Conservation (phyloP, 140 eudicot genomes). For the Cichorium intybus region DNA sequence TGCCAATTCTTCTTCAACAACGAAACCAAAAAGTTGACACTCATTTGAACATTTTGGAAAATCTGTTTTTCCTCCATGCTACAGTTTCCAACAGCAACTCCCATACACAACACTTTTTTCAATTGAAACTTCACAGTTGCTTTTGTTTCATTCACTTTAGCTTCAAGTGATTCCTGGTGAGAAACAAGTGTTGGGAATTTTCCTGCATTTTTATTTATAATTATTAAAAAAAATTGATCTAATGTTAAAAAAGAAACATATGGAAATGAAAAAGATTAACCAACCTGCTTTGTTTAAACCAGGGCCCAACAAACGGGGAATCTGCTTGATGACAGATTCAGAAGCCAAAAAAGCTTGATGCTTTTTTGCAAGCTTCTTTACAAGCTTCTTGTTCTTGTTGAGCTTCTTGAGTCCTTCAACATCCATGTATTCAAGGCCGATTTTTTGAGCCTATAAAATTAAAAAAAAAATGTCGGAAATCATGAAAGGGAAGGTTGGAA, state of each 20-base stretch:
- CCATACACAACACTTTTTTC: slow-evolving; percentile 87
- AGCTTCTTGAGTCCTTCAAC: slow-evolving; percentile 82
- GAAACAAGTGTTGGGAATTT: slow-evolving; percentile 75
- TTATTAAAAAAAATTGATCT: no score
- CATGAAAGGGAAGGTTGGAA: background rate
- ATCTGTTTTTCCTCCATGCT: slow-evolving; percentile 87
- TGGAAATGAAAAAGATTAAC: slow-evolving; percentile 3
- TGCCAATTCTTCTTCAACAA: slow-evolving; percentile 85
- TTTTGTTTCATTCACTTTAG: slow-evolving; percentile 75
- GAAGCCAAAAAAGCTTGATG: slow-evolving; percentile 87
- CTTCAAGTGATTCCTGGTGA: slow-evolving; percentile 76
- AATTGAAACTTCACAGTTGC: slow-evolving; percentile 79
- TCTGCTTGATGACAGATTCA: slow-evolving; percentile 84
- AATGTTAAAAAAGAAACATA: background rate
- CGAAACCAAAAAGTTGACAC: slow-evolving; percentile 78
- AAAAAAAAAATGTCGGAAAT: background rate
- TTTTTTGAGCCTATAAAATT: slow-evolving; percentile 61
- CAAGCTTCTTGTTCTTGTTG: slow-evolving; percentile 83
- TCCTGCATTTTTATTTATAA: slow-evolving; percentile 42
- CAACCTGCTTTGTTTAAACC: slow-evolving; percentile 86
- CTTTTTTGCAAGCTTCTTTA: slow-evolving; percentile 84
- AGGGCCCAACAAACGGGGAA: slow-evolving; percentile 86
- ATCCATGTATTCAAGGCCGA: slow-evolving; percentile 80
- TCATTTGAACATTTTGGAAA: slow-evolving; percentile 81
- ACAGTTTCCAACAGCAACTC: slow-evolving; percentile 86